A percentile compares a stretch with the other conserved stretches of the same genome.
Evolutionary conservation across 306 rosid species (phyloP).

Genomic region (Vigna mungo): DNA sequence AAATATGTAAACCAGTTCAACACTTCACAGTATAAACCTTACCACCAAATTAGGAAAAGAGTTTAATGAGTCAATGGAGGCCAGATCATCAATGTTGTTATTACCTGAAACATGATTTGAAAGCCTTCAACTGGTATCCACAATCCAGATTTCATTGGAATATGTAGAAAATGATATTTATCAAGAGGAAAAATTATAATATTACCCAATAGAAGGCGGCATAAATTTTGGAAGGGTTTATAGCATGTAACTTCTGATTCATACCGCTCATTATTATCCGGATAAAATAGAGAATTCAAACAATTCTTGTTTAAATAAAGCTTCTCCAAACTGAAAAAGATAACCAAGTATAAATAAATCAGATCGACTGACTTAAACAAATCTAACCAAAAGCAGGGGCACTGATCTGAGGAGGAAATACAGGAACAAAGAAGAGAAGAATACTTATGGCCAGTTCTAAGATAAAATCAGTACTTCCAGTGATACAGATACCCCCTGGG

Average conservation of each 20-base stretch:
- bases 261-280: conserved; percentile 48
- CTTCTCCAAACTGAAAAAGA: conserved; percentile 91
- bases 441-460: conserved; percentile 33
- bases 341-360: conserved; percentile 44
- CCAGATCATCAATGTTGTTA: conserved; percentile 73
- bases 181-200: conserved; percentile 41
- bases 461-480: conserved; percentile 29
- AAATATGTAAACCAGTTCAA: conserved; percentile 31
- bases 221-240: conserved; percentile 73
- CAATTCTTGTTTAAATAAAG: conserved; percentile 87
- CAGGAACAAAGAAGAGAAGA: conserved; percentile 26
- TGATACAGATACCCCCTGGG: conserved; percentile 37
- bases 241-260: conserved; percentile 49
- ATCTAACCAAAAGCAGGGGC: conserved; percentile 30
- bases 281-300: conserved; percentile 69
- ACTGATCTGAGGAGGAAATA: neutral
- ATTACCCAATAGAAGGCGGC: conserved; percentile 86
- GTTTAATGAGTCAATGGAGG: conserved; percentile 79
- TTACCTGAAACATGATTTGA: conserved; percentile 66
- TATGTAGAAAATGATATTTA: conserved; percentile 34
- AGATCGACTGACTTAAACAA: conserved; percentile 35
- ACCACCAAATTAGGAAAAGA: conserved; percentile 83
- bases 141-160: conserved; percentile 26
- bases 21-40: conserved; percentile 50
- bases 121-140: conserved; percentile 39